Evolutionary conservation across 345 rosid species (phyloP).

Genomic region (Ailanthus altissimus): DNA sequence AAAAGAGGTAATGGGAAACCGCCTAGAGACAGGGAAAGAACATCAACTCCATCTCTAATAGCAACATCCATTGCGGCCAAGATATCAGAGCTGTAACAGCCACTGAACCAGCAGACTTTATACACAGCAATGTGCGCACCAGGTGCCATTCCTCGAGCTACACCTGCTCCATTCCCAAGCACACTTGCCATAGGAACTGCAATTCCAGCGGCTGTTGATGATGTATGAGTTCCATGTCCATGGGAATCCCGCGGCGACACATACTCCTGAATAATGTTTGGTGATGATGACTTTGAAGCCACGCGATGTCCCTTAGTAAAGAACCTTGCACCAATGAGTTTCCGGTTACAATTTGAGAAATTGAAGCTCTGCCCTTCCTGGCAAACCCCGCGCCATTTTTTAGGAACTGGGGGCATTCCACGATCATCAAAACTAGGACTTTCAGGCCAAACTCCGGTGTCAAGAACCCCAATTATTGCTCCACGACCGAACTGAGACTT

Average conservation of each 20-base stretch:
- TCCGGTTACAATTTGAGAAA: conserved; percentile 62
- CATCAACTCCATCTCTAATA: conserved; percentile 74
- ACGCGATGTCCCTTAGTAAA: conserved; percentile 75
- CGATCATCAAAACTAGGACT: conserved; percentile 77
- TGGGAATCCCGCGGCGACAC: conserved; percentile 76
- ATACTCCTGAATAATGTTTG: conserved; percentile 52
- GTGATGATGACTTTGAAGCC: conserved; percentile 42
- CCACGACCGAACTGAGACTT: conserved; percentile 65
- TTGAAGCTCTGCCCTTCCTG: conserved; percentile 71
- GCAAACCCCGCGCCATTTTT: conserved; percentile 79
- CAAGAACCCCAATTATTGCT: conserved; percentile 71
- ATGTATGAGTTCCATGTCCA: conserved; percentile 91
- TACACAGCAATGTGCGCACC: conserved; percentile 80
- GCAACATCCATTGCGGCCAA: conserved; percentile 87
- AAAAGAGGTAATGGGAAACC: conserved; percentile 83
- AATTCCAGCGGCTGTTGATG: conserved; percentile 85
- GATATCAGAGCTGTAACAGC: conserved; percentile 89
- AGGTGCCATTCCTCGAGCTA: conserved; percentile 88
- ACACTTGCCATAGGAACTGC: conserved; percentile 67
- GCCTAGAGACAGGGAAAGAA: conserved; percentile 85
- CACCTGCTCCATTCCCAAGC: conserved; percentile 73
- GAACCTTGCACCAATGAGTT: conserved; percentile 85
- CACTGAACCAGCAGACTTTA: conserved; percentile 87
- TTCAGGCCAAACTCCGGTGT: conserved; percentile 93
- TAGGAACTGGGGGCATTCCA: conserved; percentile 71